phyloP scores from a whole-genome alignment of 1,284 basidiomycete genomes.

The Puccinia triticina region DNA sequence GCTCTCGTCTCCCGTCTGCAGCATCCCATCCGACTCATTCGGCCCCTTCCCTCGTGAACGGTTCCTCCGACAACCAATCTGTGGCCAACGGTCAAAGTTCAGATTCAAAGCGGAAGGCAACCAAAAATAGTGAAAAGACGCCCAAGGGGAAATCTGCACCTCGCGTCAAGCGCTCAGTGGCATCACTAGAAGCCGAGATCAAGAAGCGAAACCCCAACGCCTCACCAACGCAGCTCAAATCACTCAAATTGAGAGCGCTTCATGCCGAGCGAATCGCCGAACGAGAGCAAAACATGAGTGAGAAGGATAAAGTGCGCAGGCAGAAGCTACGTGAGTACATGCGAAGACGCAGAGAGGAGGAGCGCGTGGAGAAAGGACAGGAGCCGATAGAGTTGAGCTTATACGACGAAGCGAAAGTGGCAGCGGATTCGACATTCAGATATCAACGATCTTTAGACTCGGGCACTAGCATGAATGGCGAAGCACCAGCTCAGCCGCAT shows the following conservation, averaged over 20 bases:
- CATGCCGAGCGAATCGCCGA: constrained; percentile 43
- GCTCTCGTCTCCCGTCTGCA: background rate
- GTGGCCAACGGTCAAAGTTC: background rate
- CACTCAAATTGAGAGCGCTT: constrained; percentile 42
- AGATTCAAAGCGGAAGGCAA: background rate
- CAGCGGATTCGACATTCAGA: background rate
- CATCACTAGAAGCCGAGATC: constrained; percentile 37
- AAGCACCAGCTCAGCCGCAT: background rate
- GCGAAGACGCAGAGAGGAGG: constrained; percentile 45
- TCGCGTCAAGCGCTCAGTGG: constrained; percentile 7
- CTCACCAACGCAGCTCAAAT: constrained; percentile 35
- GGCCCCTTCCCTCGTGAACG: background rate
- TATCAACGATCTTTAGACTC: constrained; percentile 12
- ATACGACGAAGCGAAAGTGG: background rate
- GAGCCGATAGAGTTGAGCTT: background rate
- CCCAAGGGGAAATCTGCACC: background rate
- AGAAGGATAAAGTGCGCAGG: constrained; percentile 39
- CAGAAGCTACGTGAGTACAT: constrained; percentile 48
- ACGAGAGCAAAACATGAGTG: constrained; percentile 45
- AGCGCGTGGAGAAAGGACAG: constrained; percentile 27
- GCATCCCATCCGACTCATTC: background rate
- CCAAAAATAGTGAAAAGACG: background rate
- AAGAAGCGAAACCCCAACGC: constrained; percentile 32
- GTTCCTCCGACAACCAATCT: background rate
- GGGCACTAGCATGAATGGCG: background rate